A percentile compares a stretch with the other conserved stretches of the same genome.
Conservation (phyloP, 768 basidiomycete genomes). For the Porphyrellus cyaneotinctus region DNA sequence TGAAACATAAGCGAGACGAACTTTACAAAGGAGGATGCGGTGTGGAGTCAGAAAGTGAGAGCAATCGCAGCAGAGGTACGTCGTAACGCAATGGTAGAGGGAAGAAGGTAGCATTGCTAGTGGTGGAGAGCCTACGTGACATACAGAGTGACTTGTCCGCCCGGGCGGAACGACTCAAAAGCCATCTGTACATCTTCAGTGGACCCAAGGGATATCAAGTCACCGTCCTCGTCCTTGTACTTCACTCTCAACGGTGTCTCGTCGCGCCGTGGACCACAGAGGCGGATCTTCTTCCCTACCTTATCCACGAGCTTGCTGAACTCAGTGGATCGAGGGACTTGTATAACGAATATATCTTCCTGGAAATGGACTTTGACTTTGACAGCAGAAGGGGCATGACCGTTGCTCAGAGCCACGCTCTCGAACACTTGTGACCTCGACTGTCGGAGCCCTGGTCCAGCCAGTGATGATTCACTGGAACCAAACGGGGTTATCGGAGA, state of each 20-base stretch:
- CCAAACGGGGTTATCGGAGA: constrained; percentile 89
- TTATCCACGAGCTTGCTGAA: constrained; percentile 83
- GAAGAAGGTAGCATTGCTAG: constrained; percentile 1
- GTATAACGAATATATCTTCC: constrained; percentile 93
- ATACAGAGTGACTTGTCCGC: constrained; percentile 77
- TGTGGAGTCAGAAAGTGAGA: constrained; percentile 11
- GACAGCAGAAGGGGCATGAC: constrained; percentile 52
- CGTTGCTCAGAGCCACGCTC: constrained; percentile 31
- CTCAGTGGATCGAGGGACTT: constrained; percentile 75
- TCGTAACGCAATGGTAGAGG: background rate
- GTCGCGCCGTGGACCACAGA: constrained; percentile 79
- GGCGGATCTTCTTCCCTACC: constrained; percentile 88
- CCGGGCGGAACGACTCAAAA: constrained; percentile 76
- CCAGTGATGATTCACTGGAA: constrained; percentile 80
- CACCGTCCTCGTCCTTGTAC: constrained; percentile 91
- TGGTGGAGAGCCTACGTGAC: constrained; percentile 52
- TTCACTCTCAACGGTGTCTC: constrained; percentile 81
- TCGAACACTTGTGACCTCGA: constrained; percentile 56
- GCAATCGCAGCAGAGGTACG: constrained; percentile 7
- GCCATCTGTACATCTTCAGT: constrained; percentile 95
- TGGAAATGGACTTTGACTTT: constrained; percentile 95
- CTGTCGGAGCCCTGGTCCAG: constrained; percentile 50
- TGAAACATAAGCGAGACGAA: constrained; percentile 13
- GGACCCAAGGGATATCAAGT: constrained; percentile 81
- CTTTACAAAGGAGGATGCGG: constrained; percentile 8